Evolutionary conservation across 352 stramenopile genomes (phyloP), one percentile per base, ranked within the genome.

Genomic region (Phytophthora rubi): DNA sequence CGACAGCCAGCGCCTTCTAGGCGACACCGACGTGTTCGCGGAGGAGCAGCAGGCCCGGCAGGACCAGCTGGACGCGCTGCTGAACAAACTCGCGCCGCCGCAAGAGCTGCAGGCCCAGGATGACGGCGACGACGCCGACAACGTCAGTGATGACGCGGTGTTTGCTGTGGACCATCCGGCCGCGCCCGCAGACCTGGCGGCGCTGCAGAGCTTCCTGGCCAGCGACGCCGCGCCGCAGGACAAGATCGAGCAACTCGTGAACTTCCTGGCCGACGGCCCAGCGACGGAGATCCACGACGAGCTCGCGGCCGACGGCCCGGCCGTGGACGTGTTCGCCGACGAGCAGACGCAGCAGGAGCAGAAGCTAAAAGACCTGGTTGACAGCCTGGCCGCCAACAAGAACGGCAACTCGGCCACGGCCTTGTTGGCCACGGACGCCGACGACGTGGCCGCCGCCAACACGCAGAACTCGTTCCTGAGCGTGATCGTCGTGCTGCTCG

Each of bases 401-500:
- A 39, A 39, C 33, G 33, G 33, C 33, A 39, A 39, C 5, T 45
- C 54, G 0, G 56, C 37, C 39, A 48, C 60, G 9, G 32, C 59
- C n/a, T 30, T 76, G 45, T n/a, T 76, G 53, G 71, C 67, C 26
- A 66, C 54, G n/a, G 39, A 61, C 54, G 66, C 54, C 8, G 39
- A 54, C 32, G 66, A 77, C n/a, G 53, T 75, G 54, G 45, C 60
- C 18, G 16, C 30, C 13, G 30, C 30, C n/a, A 42, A 39, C 37
- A 35, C 30, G 13, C 70, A 71, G 37, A 35, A 56, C 6, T 66
- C 62, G 23, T 53, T 73, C 30, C 62, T 70, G 26, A 65, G 70
- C 47, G 28, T 80, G 13, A 51, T 78, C 6, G 72, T 62, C 21
- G 26, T 80, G 63, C 62, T 82, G 61, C 54, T 82, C 12, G 72